Evolutionary conservation across 2,329 filamentous ascomycete species (phyloP).

Genomic region (Colletotrichum tropicicola): DNA sequence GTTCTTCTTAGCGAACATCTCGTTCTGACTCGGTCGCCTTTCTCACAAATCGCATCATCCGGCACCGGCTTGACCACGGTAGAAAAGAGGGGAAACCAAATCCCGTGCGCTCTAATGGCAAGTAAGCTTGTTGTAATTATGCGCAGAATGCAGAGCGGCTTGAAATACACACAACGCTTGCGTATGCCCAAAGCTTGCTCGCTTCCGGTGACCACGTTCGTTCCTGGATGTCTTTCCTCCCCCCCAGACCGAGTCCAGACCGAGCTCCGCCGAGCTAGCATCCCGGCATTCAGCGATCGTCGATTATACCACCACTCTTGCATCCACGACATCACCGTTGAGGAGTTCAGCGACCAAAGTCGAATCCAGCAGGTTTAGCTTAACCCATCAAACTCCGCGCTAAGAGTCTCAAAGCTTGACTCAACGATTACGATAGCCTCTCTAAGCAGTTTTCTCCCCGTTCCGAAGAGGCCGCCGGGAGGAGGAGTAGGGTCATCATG

Average conservation of each 20-base stretch:
- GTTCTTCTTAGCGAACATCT: too few species aligned
- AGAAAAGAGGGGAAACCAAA: background rate
- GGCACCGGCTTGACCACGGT: background rate
- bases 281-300: background rate
- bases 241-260: background rate
- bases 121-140: constrained; percentile 6
- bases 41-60: background rate
- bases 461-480: background rate
- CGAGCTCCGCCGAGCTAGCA: background rate
- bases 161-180: background rate
- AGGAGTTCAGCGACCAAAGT: background rate
- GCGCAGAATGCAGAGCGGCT: background rate
- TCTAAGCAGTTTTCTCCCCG: background rate
- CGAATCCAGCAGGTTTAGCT: background rate
- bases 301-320: background rate
- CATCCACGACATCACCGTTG: background rate
- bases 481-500: background rate
- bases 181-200: background rate
- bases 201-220: background rate
- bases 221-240: background rate
- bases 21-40: background rate
- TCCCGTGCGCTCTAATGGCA: background rate
- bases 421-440: background rate
- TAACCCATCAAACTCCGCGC: background rate
- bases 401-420: background rate